Evolutionary conservation across 371 early-diverging fungal species (phyloP).

Genomic region (Mortierella sp.): DNA sequence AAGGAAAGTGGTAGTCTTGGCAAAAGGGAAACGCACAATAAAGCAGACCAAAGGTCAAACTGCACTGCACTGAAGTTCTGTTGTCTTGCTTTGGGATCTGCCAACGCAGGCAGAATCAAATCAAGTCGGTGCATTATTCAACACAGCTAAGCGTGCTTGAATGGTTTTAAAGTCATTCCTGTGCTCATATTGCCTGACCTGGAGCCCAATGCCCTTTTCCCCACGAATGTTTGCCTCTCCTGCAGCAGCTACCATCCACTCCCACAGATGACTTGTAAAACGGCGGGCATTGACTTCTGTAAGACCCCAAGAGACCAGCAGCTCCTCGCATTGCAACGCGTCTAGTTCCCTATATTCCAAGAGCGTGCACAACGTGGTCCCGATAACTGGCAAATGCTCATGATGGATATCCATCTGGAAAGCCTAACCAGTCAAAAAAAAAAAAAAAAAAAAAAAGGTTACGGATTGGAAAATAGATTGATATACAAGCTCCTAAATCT

Average conservation of each 20-base stretch:
- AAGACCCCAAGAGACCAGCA: constrained; percentile 42
- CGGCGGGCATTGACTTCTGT: constrained; percentile 36
- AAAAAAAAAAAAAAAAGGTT: background rate
- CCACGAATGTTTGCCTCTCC: constrained; percentile 31
- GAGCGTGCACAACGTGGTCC: constrained; percentile 24
- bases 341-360: constrained; percentile 28
- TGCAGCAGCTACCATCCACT: constrained; percentile 41
- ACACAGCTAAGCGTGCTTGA: background rate
- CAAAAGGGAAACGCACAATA: too few species aligned
- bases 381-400: constrained; percentile 23
- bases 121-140: constrained; percentile 20
- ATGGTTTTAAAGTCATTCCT: constrained; percentile 18
- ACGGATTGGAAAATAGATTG: too few species aligned
- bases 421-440: constrained; percentile 21
- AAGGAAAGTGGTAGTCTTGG: too few species aligned
- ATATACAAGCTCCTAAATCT: too few species aligned
- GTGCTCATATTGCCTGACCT: constrained; percentile 24
- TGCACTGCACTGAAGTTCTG: too few species aligned
- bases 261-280: constrained; percentile 42
- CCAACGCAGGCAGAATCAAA: too few species aligned
- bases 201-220: constrained; percentile 20
- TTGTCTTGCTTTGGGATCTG: too few species aligned
- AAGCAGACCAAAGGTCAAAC: too few species aligned
- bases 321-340: constrained; percentile 22
- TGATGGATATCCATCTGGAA: constrained; percentile 31